A percentile compares a stretch with the other conserved stretches of the same genome.
phyloP scores from a whole-genome alignment of 306 rosid genomes.

The Dalbergia cultrata region DNA sequence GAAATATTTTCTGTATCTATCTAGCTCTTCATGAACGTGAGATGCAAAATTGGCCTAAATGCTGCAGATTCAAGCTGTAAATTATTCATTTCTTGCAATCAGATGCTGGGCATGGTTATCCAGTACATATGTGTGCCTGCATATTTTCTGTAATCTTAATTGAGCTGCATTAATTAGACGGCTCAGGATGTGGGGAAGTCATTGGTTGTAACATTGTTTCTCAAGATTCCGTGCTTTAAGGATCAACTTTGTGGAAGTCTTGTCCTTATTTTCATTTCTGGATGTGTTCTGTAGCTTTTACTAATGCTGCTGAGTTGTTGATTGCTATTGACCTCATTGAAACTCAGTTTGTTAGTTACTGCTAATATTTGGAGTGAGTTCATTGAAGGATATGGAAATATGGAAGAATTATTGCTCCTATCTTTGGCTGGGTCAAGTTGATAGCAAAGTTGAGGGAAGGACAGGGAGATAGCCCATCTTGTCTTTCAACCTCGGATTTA shows the following conservation, averaged over 20 bases:
- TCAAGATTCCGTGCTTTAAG: not conserved
- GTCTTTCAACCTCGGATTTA: slow-evolving; percentile 26
- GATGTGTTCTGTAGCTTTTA: slow-evolving; percentile 3
- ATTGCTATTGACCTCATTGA: not conserved
- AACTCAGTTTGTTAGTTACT: not conserved
- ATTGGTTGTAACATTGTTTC: not conserved
- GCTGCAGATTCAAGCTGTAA: slow-evolving; percentile 13
- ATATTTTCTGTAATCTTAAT: slow-evolving; percentile 19
- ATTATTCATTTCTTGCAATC: slow-evolving; percentile 23
- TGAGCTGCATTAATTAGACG: not conserved
- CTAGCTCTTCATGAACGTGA: slow-evolving; percentile 11
- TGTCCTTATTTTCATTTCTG: slow-evolving; percentile 17
- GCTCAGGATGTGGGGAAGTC: not conserved
- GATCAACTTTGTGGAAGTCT: not conserved
- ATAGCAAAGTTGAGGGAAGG: slow-evolving; percentile 22
- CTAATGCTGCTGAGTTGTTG: slow-evolving; percentile 9
- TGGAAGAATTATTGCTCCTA: not conserved
- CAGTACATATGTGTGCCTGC: not conserved
- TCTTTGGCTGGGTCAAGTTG: not conserved
- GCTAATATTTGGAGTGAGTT: not conserved
- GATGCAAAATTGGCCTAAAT: slow-evolving; percentile 37
- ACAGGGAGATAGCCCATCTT: not conserved
- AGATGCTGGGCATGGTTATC: slow-evolving; percentile 22
- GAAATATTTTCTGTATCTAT: slow-evolving; percentile 8
- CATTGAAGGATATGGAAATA: slow-evolving; percentile 10